Base-by-base conservation (phyloP, 2,329 filamentous ascomycete species). In the Talaromyces sp. region DNA sequence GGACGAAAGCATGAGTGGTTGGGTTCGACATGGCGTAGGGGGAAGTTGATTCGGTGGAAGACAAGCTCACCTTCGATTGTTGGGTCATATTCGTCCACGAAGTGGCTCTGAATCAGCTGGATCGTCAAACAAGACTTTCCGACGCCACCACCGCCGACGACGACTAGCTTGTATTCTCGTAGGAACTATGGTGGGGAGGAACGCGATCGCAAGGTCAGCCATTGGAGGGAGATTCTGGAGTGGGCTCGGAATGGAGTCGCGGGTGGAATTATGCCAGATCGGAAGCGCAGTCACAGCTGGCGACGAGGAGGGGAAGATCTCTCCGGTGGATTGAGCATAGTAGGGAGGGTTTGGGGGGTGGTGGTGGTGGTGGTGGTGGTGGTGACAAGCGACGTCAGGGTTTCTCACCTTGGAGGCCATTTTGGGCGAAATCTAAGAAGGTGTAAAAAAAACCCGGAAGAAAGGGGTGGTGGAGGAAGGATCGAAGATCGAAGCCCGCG, bases 71-170 rank as follows among this genome's bases (percentile, higher is more conserved):
- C 94, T 89, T 99, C 94, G 71, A 99, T 97, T 69, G 94, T 99
- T 52, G 94, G 94, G 77, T 99, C 94, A 77, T 99, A 99, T 77
- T 97, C 94, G 77, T 97, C 94, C 73, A 97, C 93, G 80, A 99
- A 99, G 76, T 99, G 94, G 76, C 89, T 93, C 79, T 92, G 88
- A 69, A 90, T 91, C 77, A 93, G 86, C 81, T 97, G 94, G 71
- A 99, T 97, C 54, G 94, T 97, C 82, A 99, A 85, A 80, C 94
- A 97, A 58, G 93, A 97, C 83, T 99, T 99, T 80, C 94, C 94
- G 63, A 99, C 94, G 76, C 94, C 94, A 83, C 94, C 94, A 69
- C 95, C 94, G 67, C 94, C 94, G 63, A 99, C 92, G 58, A 97
- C 94, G 57, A 99, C 94, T 78, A 96, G 79, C 80, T 96, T 96